These are phyloP conservation scores for Epichloe sylvatica DNA, from an alignment of 2,329 filamentous ascomycete species.

Conservation along the genomic window DNA sequence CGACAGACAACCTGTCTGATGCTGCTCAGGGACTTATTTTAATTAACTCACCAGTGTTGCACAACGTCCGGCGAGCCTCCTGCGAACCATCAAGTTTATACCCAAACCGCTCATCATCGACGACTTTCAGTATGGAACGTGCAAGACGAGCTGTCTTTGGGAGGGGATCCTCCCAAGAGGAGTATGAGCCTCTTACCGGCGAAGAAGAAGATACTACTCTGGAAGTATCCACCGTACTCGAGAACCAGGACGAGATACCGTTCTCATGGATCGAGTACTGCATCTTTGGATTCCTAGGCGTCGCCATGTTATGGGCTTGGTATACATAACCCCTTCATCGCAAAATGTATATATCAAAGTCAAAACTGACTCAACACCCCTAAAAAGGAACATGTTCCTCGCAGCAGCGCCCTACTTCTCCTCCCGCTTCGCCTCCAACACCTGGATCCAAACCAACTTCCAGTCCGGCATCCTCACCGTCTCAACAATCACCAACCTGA, in stretches of 20 bases:
- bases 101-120: background rate
- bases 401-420: conserved; percentile 91
- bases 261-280: conserved; percentile 82
- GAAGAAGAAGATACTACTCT: conserved; percentile 15
- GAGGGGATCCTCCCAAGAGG: conserved; percentile 7
- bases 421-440: conserved; percentile 56
- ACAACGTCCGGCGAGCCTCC: background rate
- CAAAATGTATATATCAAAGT: too few relatives aligned
- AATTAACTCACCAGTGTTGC: background rate
- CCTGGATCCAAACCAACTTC: conserved; percentile 66
- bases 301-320: conserved; percentile 98
- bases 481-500: conserved; percentile 71
- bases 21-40: too few relatives aligned
- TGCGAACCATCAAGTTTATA: background rate
- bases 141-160: conserved; percentile 10
- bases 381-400: conserved; percentile 80
- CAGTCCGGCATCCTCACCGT: conserved; percentile 81
- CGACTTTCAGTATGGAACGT: conserved; percentile 13
- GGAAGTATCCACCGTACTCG: conserved; percentile 15
- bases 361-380: too few relatives aligned
- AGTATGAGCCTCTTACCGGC: conserved; percentile 21
- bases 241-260: conserved; percentile 27
- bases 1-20: background rate
- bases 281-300: conserved; percentile 72
- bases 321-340: conserved; percentile 28